Evolutionary conservation across 441 rosid genomes (phyloP).

Genomic region (Biscutella auriculata): DNA sequence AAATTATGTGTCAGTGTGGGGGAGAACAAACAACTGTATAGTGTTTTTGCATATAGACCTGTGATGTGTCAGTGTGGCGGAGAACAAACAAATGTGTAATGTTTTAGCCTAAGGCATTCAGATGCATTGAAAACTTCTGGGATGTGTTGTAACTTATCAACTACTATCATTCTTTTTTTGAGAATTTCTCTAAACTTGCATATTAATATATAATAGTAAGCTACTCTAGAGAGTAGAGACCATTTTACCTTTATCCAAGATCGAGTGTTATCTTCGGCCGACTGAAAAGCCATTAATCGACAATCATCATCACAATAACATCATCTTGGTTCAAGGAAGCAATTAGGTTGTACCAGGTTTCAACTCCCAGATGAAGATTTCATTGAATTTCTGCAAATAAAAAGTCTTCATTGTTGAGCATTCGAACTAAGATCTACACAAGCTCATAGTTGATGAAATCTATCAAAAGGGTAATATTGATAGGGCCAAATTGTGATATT

Average conservation of each 20-base stretch:
- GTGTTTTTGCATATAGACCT: no score
- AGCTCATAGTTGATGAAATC: neutral
- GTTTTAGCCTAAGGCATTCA: no score
- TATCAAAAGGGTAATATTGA: no score
- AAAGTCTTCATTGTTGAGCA: neutral
- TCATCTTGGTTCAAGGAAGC: slow-evolving; percentile 41
- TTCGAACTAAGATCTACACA: neutral
- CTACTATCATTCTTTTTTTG: neutral
- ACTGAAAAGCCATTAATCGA: slow-evolving; percentile 76
- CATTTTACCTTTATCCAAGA: slow-evolving; percentile 79
- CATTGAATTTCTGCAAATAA: slow-evolving; percentile 71
- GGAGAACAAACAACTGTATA: neutral
- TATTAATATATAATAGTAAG: neutral
- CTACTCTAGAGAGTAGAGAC: neutral
- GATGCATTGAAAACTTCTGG: slow-evolving; percentile 70
- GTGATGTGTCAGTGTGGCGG: no score
- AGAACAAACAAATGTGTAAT: no score
- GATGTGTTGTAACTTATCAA: neutral
- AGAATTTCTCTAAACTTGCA: neutral
- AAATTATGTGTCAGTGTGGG: neutral
- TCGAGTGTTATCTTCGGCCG: slow-evolving; percentile 53
- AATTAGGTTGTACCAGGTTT: slow-evolving; percentile 68
- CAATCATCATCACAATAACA: slow-evolving; percentile 74
- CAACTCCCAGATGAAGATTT: slow-evolving; percentile 76
- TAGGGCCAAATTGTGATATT: no score